These are phyloP conservation scores for Cladosporium sp. DNA, from an alignment of 2,329 filamentous ascomycete genomes.

Conservation along the genomic window DNA sequence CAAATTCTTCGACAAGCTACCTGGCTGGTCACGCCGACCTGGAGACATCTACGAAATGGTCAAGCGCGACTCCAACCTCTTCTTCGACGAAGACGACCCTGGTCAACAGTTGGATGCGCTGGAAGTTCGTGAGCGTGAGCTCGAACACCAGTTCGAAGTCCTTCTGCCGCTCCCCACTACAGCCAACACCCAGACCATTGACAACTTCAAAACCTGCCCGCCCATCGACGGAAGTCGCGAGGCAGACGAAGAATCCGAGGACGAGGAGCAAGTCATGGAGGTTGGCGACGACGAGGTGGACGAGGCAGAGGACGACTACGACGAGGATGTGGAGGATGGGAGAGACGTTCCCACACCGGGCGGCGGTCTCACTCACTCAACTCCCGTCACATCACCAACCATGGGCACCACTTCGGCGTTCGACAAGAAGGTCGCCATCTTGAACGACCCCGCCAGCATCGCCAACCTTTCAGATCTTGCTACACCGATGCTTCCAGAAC, in stretches of 20 bases:
- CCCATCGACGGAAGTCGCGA: conserved; percentile 11
- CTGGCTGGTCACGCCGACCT: conserved; percentile 23
- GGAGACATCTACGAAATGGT: conserved; percentile 24
- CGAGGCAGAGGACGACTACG: background rate
- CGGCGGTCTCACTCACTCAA: background rate
- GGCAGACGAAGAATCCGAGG: background rate
- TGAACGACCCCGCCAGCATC: background rate
- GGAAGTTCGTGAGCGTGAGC: conserved; percentile 31
- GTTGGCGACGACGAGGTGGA: conserved; percentile 20
- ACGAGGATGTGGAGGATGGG: conserved; percentile 20
- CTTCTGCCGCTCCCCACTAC: conserved; percentile 34
- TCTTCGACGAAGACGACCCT: conserved; percentile 26
- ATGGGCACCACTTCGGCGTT: background rate
- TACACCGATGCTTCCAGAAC: background rate
- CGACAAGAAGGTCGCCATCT: background rate
- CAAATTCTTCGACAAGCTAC: conserved; percentile 28
- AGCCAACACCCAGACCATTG: conserved; percentile 32
- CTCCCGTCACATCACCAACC: background rate
- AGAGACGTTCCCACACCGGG: background rate
- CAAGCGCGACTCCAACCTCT: conserved; percentile 24
- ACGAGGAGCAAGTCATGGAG: background rate
- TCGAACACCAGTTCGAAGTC: conserved; percentile 25
- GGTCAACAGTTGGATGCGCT: conserved; percentile 29
- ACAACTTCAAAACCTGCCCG: conserved; percentile 30
- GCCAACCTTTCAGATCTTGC: background rate